A percentile compares a stretch with the other conserved stretches of the same genome.
phyloP scores from a whole-genome alignment of 805 yeast genomes.

The Lachancea sp. region DNA sequence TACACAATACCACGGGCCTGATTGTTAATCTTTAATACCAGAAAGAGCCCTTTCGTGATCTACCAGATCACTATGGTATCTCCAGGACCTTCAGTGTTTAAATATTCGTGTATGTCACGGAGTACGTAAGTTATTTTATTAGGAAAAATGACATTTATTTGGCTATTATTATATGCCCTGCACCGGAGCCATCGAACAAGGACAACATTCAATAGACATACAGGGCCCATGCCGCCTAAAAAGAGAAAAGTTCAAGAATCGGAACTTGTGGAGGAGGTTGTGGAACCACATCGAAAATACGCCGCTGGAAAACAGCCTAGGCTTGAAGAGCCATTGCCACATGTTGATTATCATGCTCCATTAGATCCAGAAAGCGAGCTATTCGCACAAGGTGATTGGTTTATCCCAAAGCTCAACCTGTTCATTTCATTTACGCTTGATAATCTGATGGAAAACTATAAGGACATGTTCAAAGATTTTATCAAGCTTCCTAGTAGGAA shows the following conservation, averaged over 20 bases:
- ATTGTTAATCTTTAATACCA: constrained; percentile 16
- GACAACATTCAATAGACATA: too few relatives aligned
- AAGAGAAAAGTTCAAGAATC: constrained; percentile 16
- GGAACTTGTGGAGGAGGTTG: constrained; percentile 12
- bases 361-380: constrained; percentile 30
- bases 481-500: constrained; percentile 66
- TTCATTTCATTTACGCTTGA: constrained; percentile 29
- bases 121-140: too few relatives aligned
- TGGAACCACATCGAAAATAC: constrained; percentile 16
- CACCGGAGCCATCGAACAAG: too few relatives aligned
- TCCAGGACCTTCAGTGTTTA: too few relatives aligned
- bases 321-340: constrained; percentile 15
- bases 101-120: too few relatives aligned
- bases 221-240: constrained; percentile 21
- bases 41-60: background rate
- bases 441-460: constrained; percentile 24
- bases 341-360: constrained; percentile 25
- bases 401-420: constrained; percentile 29
- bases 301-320: constrained; percentile 33
- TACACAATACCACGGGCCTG: constrained; percentile 16
- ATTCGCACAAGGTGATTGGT: constrained; percentile 25
- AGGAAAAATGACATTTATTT: too few relatives aligned
- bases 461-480: constrained; percentile 44
- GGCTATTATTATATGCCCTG: too few relatives aligned
- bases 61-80: too few relatives aligned